Percentiles rank a stretch among this genome's conserved stretches.
Conservation (phyloP, 2,329 filamentous ascomycete genomes). For the Septoria petroselini region DNA sequence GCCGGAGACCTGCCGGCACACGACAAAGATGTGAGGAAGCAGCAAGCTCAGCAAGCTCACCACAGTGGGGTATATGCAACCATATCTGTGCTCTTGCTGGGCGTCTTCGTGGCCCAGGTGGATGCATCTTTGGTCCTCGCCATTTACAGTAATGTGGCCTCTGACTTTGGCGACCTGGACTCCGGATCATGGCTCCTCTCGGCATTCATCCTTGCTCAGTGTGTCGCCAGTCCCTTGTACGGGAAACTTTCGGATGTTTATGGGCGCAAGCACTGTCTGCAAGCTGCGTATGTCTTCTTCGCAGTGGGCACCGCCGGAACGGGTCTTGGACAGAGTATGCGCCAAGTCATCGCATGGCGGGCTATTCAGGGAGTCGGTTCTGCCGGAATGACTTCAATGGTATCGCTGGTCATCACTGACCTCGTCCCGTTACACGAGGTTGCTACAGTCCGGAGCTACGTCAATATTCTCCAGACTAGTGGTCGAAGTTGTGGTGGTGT, state of each 20-base stretch:
- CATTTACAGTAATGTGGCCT: conserved; percentile 56
- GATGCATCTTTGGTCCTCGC: conserved; percentile 65
- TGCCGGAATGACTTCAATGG: conserved; percentile 45
- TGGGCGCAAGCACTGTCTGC: conserved; percentile 43
- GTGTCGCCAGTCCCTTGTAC: conserved; percentile 44
- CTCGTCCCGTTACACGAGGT: conserved; percentile 50
- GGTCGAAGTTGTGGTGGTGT: conserved; percentile 53
- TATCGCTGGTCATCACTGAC: conserved; percentile 51
- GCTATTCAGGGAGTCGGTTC: conserved; percentile 46
- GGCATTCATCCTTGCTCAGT: conserved; percentile 45
- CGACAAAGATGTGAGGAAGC: conserved; percentile 26
- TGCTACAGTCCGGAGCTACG: conserved; percentile 50
- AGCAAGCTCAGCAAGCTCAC: conserved; percentile 1
- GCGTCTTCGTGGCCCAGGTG: conserved; percentile 63
- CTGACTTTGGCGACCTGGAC: conserved; percentile 45
- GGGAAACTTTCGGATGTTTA: conserved; percentile 49
- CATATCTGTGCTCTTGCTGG: conserved; percentile 41
- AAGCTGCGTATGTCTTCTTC: conserved; percentile 44
- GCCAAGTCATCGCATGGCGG: conserved; percentile 43
- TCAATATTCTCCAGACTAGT: conserved; percentile 52
- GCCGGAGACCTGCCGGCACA: conserved; percentile 25
- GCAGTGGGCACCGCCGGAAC: conserved; percentile 42
- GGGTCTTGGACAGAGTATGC: conserved; percentile 40
- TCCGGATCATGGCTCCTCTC: conserved; percentile 47
- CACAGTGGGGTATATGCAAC: conserved; percentile 27